phyloP scores from a whole-genome alignment of 192 early-diverging fungal species.

The Umbelopsis sp. region DNA sequence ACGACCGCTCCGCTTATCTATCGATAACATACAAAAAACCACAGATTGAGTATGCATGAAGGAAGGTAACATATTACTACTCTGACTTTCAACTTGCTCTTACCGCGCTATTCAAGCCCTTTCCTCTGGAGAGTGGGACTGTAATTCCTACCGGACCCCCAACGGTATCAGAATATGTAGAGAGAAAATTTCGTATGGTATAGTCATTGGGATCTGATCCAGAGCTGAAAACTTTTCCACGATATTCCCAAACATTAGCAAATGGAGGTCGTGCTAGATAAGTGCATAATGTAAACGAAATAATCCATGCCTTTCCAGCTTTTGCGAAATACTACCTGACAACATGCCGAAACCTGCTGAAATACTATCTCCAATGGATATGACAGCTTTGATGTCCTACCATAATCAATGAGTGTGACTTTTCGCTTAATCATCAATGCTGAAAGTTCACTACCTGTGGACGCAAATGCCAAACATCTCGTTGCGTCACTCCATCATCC shows the following conservation, averaged over 20 bases:
- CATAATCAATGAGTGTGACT: not conserved
- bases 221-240: conserved; percentile 56
- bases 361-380: conserved; percentile 56
- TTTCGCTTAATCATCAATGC: not conserved
- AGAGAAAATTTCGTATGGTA: conserved; percentile 50
- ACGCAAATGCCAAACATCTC: conserved; percentile 49
- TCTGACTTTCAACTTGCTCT: not conserved
- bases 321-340: conserved; percentile 38
- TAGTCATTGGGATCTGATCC: conserved; percentile 55
- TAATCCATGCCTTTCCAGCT: not conserved
- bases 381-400: conserved; percentile 53
- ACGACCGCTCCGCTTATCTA: conserved; percentile 56
- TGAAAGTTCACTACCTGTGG: conserved; percentile 39
- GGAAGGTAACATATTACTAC: no score
- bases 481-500: conserved; percentile 36
- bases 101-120: conserved; percentile 55
- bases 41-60: not conserved
- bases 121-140: conserved; percentile 48
- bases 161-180: conserved; percentile 31
- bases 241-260: conserved; percentile 49
- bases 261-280: conserved; percentile 50
- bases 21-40: not conserved
- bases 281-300: not conserved
- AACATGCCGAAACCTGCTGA: conserved; percentile 60
- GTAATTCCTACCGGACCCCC: conserved; percentile 52